Conservation (phyloP, 129 eudicot genomes). For the Pulicaria dysenterica region DNA sequence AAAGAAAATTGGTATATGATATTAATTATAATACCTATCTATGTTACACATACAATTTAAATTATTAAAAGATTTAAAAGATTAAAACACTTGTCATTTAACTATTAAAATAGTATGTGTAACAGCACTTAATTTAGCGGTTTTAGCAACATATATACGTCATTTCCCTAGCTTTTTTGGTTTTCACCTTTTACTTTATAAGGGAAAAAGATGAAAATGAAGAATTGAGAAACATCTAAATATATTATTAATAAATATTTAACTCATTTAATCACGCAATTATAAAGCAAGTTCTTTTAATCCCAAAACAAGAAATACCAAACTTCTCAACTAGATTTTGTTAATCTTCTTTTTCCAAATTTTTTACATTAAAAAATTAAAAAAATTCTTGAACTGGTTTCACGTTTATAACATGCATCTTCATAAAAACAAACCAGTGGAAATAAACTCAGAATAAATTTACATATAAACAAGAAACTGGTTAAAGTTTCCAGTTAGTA, state of each 20-base stretch:
- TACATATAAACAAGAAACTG: background rate
- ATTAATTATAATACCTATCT: too few relatives aligned
- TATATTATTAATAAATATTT: too few relatives aligned
- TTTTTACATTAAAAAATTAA: background rate
- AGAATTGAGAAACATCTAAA: slow-evolving; percentile 20
- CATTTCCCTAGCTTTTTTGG: background rate
- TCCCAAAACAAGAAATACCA: slow-evolving; percentile 10
- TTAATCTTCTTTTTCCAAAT: background rate
- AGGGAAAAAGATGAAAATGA: slow-evolving; percentile 9
- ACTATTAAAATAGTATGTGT: too few relatives aligned
- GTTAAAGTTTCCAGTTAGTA: too few relatives aligned
- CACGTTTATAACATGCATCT: background rate
- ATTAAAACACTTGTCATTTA: too few relatives aligned
- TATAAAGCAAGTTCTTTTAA: slow-evolving; percentile 6
- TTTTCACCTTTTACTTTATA: background rate
- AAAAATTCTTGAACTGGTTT: background rate
- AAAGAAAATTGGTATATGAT: too few relatives aligned
- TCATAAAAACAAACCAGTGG: background rate
- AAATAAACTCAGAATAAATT: background rate
- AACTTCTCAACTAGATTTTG: slow-evolving; percentile 14
- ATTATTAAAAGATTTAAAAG: too few relatives aligned
- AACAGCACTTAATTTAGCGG: too few relatives aligned
- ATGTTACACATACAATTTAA: background rate
- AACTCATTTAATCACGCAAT: background rate
- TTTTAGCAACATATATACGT: background rate